Conservation (phyloP, 805 yeast genomes). For the Nematodospora valgi region DNA sequence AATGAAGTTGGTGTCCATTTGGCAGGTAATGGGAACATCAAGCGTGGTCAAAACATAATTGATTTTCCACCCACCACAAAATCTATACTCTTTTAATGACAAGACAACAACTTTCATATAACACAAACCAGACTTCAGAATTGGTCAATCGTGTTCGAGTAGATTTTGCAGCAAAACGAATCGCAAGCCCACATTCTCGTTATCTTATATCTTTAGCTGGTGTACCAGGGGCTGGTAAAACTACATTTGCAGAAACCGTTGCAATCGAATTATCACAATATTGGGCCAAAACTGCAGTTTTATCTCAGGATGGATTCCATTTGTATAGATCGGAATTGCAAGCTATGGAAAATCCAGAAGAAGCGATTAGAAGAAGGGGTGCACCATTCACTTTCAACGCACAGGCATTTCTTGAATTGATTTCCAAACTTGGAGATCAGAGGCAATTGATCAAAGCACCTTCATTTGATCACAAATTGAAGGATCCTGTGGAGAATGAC, state of each 20-base stretch:
- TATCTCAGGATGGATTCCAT: slow-evolving; percentile 43
- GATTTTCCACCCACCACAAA: no score
- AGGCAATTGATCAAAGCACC: slow-evolving; percentile 41
- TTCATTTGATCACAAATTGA: slow-evolving; percentile 68
- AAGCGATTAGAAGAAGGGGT: slow-evolving; percentile 68
- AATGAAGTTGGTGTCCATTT: slow-evolving; percentile 11
- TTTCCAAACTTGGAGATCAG: slow-evolving; percentile 16
- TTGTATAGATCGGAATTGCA: slow-evolving; percentile 28
- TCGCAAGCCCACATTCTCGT: slow-evolving; percentile 1
- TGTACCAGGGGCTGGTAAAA: slow-evolving; percentile 83
- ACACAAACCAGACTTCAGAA: slow-evolving; percentile 8
- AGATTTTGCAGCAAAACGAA: slow-evolving; percentile 3
- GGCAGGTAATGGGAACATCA: slow-evolving; percentile 9
- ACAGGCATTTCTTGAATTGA: slow-evolving; percentile 22
- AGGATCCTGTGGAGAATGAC: slow-evolving; percentile 66
- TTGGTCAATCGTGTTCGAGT: slow-evolving; percentile 4
- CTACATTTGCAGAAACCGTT: slow-evolving; percentile 56
- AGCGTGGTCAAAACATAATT: neutral
- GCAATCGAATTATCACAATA: slow-evolving; percentile 20
- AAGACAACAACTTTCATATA: neutral
- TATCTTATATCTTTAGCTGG: slow-evolving; percentile 61
- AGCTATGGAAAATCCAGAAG: slow-evolving; percentile 48
- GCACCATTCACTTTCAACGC: slow-evolving; percentile 86
- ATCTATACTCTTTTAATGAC: neutral
- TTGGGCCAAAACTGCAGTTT: slow-evolving; percentile 15